Conservation (phyloP, 2,329 filamentous ascomycete species). For the Penicillium hesseltinei region DNA sequence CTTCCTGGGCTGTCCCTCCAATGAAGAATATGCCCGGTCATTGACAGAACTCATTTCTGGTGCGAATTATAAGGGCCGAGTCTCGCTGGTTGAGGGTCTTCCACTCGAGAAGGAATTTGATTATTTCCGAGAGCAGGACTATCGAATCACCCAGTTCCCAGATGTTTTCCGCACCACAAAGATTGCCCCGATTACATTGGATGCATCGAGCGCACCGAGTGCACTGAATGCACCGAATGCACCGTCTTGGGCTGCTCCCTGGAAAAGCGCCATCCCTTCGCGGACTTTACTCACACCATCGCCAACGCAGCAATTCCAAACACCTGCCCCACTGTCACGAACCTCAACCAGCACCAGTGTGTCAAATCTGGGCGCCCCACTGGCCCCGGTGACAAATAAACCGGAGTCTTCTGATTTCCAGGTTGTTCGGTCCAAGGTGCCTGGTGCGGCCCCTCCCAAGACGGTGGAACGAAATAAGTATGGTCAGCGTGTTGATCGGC, state of each 20-base stretch:
- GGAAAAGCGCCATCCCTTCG: slow-evolving; percentile 33
- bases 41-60: slow-evolving; percentile 52
- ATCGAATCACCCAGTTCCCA: slow-evolving; percentile 51
- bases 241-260: slow-evolving; percentile 32
- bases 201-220: neutral
- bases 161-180: slow-evolving; percentile 56
- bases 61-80: slow-evolving; percentile 44
- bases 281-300: slow-evolving; percentile 36
- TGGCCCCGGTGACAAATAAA: slow-evolving; percentile 36
- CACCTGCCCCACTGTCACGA: slow-evolving; percentile 30
- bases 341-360: slow-evolving; percentile 43
- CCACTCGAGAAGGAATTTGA: slow-evolving; percentile 56
- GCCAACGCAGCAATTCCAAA: slow-evolving; percentile 32
- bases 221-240: slow-evolving; percentile 22
- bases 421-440: slow-evolving; percentile 38
- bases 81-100: slow-evolving; percentile 57
- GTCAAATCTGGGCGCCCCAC: slow-evolving; percentile 34
- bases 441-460: slow-evolving; percentile 28
- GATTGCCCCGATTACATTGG: slow-evolving; percentile 27
- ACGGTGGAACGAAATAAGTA: slow-evolving; percentile 56
- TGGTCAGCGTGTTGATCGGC: slow-evolving; percentile 59
- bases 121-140: slow-evolving; percentile 44
- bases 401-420: slow-evolving; percentile 41
- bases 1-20: slow-evolving; percentile 58
- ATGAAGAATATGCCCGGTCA: slow-evolving; percentile 54